Conservation (phyloP, 169 alveolate genomes). For the Plasmodium knowlesi region DNA sequence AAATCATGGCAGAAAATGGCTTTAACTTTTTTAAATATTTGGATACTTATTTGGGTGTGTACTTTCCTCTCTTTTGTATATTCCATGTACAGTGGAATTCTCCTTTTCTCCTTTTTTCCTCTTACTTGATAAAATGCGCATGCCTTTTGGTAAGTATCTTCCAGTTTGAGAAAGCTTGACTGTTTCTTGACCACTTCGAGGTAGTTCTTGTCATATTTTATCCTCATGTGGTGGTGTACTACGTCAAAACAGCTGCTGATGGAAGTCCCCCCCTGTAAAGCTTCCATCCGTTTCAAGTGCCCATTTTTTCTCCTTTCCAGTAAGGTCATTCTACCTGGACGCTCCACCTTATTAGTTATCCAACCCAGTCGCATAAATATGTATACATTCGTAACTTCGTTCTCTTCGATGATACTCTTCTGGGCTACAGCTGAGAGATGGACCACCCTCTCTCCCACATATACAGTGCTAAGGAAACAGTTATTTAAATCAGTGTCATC, state of each 20-base stretch:
- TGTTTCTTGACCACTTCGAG: not conserved
- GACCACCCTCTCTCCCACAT: not conserved
- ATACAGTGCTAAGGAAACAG: constrained; percentile 10
- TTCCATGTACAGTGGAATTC: not conserved
- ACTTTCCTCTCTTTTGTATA: constrained; percentile 1
- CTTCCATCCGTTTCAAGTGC: not conserved
- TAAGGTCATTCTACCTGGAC: not conserved
- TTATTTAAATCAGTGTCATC: constrained; percentile 24
- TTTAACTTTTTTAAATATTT: constrained; percentile 26
- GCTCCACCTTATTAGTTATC: not conserved
- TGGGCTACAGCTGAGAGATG: constrained; percentile 5
- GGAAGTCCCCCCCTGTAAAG: not conserved
- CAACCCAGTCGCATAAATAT: constrained; percentile 3
- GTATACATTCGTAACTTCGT: constrained; percentile 24
- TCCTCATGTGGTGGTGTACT: not conserved
- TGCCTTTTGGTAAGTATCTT: constrained; percentile 3
- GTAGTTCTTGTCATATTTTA: not conserved
- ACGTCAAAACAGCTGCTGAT: constrained; percentile 18
- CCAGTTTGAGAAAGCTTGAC: not conserved
- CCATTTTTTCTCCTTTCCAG: not conserved
- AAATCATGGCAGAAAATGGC: constrained; percentile 51
- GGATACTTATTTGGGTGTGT: not conserved
- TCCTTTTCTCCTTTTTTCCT: constrained; percentile 14
- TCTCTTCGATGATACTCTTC: constrained; percentile 14
- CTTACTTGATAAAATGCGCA: constrained; percentile 12